Evolutionary conservation across 2,329 filamentous ascomycete genomes (phyloP), one percentile per base, ranked within the genome.

Genomic region (Nemania diffusa): DNA sequence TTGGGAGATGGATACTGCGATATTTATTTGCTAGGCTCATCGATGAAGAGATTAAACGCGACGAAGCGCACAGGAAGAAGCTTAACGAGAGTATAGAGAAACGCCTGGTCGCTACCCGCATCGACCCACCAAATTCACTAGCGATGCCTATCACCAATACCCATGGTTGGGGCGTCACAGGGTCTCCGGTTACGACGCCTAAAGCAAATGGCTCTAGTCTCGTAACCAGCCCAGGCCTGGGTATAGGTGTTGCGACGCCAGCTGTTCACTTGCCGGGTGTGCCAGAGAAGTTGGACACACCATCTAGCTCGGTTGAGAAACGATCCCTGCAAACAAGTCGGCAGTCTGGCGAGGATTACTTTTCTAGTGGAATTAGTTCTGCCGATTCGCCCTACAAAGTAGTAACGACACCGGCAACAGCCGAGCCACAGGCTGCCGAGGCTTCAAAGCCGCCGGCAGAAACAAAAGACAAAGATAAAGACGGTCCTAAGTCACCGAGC

Each of bases 1-100:
- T 98, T 52, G 96, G 96, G 8, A 97, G 97, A 83, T 99, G 96
- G 96, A 89, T 98, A 52, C 82, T 99, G 67, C 89, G 96, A 37
- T 97, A 97, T 79, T 85, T 99, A 0, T 99, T 99, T 81, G 90
- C 91, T 9, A 91, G 92, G 62, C 84, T 98, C 48, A 91, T 99
- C 61, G 92, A 97, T 68, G 94, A 97, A 78, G 93, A 98, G 78
- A 92, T 97, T 72, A 90, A 87, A 71, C 88, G 93, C 59, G 96
- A 99, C 75, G 89, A 92, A 74, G 82, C 81, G 0, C 89, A 92
- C 76, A 88, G 95, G n/a, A 84, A 88, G 51, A 86, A 87, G 52
- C 81, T 97, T 7, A 87, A 93, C 58, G 86, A 88, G 37, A 84
- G 81, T 17, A 83, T 87, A 4, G 88, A 90, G 68, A 88, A 89